Evolutionary conservation across 1,284 basidiomycete genomes (phyloP).

Genomic region (Boletellus deceptivus): DNA sequence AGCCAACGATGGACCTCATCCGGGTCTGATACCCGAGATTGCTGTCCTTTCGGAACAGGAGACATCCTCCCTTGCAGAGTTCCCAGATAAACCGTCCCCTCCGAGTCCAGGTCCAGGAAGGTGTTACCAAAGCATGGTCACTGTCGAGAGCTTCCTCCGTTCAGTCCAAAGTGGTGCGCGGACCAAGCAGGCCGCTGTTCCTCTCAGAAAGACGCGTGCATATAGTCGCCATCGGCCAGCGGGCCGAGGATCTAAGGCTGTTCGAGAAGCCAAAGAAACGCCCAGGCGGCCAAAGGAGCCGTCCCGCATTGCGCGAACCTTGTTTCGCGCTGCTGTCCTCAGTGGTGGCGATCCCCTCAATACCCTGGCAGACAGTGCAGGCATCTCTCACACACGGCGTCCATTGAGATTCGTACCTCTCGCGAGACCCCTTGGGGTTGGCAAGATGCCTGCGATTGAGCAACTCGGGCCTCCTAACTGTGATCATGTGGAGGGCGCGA

Average conservation of each 20-base stretch:
- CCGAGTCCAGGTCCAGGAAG: neutral
- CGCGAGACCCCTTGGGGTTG: neutral
- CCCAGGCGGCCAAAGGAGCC: slow-evolving; percentile 1
- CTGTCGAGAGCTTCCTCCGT: slow-evolving; percentile 30
- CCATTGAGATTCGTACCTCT: slow-evolving; percentile 30
- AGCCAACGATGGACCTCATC: neutral
- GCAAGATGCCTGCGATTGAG: neutral
- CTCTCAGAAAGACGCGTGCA: slow-evolving; percentile 15
- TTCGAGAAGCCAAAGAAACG: neutral
- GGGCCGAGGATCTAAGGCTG: neutral
- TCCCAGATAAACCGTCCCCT: neutral
- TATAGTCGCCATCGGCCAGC: slow-evolving; percentile 14
- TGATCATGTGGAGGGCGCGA: neutral
- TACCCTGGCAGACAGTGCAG: slow-evolving; percentile 10
- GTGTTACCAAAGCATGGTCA: slow-evolving; percentile 13
- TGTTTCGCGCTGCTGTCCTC: slow-evolving; percentile 28
- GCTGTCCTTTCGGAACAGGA: slow-evolving; percentile 11
- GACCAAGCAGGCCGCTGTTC: neutral
- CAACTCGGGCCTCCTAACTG: neutral
- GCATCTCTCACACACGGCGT: slow-evolving; percentile 16
- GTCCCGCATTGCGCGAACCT: slow-evolving; percentile 12
- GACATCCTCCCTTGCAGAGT: neutral
- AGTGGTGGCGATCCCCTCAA: slow-evolving; percentile 26
- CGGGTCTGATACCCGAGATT: slow-evolving; percentile 16
- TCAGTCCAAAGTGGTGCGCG: slow-evolving; percentile 2